These are phyloP conservation scores for Elsinoe arachidis DNA, from an alignment of 2,329 filamentous ascomycete species.

Conservation along the genomic window DNA sequence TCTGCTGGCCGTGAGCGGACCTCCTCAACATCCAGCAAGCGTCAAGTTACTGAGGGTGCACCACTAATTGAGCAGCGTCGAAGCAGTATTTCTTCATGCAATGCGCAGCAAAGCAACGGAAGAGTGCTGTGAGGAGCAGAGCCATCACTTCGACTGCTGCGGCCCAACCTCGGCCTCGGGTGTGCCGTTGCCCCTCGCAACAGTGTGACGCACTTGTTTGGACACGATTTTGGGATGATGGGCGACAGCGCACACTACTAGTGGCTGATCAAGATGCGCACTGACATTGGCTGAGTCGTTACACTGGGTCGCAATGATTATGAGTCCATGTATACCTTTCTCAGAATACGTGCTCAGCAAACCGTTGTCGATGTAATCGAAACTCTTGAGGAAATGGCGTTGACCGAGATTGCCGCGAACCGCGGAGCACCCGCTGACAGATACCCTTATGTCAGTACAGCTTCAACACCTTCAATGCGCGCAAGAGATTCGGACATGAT, in stretches of 20 bases:
- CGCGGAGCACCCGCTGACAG: constrained; percentile 18
- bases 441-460: constrained; percentile 23
- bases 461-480: constrained; percentile 35
- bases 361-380: constrained; percentile 13
- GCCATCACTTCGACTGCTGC: neutral
- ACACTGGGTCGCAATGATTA: constrained; percentile 4
- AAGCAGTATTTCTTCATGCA: too few species aligned
- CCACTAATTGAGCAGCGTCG: too few species aligned
- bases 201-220: constrained; percentile 6
- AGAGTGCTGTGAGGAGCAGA: too few species aligned
- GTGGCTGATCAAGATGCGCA: constrained; percentile 9
- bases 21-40: too few species aligned
- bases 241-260: neutral
- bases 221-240: neutral
- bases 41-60: too few species aligned
- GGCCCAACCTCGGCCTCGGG: constrained; percentile 34
- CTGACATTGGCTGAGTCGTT: constrained; percentile 8
- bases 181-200: neutral
- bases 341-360: constrained; percentile 6
- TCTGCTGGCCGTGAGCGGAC: too few species aligned
- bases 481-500: constrained; percentile 28
- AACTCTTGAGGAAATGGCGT: constrained; percentile 14
- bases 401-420: constrained; percentile 20
- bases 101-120: too few species aligned
- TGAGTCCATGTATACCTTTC: constrained; percentile 12